phyloP scores from a whole-genome alignment of 176 grass and related monocot genomes.

The Canna indica region DNA sequence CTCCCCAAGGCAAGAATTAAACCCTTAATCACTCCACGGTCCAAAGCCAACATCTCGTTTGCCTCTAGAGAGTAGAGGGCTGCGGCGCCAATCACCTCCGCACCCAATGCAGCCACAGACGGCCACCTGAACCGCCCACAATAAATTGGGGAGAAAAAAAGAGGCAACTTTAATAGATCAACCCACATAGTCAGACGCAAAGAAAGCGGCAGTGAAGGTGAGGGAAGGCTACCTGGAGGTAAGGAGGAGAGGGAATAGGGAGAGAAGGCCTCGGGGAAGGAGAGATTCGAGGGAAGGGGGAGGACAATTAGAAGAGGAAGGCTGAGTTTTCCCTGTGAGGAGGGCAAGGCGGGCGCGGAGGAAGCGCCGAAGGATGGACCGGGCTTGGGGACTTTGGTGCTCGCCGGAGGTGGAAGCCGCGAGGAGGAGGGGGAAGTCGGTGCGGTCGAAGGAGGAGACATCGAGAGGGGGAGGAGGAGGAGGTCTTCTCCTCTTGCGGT shows the following conservation, averaged over 20 bases:
- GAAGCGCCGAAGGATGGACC: conserved; percentile 4
- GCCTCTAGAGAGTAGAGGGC: conserved; percentile 43
- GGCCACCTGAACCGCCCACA: conserved; percentile 21
- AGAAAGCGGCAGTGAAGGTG: not conserved
- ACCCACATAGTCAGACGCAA: not conserved
- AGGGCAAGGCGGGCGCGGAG: conserved; percentile 4
- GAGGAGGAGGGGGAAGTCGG: conserved; percentile 18
- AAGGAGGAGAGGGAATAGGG: conserved; percentile 19
- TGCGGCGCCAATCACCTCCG: conserved; percentile 37
- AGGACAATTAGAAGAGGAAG: conserved; percentile 1
- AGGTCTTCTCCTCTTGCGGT: not conserved
- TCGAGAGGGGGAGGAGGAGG: not conserved
- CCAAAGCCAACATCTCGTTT: conserved; percentile 27
- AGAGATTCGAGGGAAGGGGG: not conserved
- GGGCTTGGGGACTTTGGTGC: not conserved
- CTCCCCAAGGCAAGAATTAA: conserved; percentile 32
- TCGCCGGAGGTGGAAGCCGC: conserved; percentile 8
- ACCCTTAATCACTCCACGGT: conserved; percentile 22
- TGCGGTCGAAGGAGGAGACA: conserved; percentile 5
- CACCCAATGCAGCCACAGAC: conserved; percentile 37
- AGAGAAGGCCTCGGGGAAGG: conserved; percentile 4
- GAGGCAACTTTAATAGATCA: no score
- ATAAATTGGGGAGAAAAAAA: not conserved
- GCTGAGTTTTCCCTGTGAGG: not conserved
- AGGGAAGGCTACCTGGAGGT: not conserved